phyloP scores from a whole-genome alignment of 805 yeast genomes.

The Nakazawaea pomicola region DNA sequence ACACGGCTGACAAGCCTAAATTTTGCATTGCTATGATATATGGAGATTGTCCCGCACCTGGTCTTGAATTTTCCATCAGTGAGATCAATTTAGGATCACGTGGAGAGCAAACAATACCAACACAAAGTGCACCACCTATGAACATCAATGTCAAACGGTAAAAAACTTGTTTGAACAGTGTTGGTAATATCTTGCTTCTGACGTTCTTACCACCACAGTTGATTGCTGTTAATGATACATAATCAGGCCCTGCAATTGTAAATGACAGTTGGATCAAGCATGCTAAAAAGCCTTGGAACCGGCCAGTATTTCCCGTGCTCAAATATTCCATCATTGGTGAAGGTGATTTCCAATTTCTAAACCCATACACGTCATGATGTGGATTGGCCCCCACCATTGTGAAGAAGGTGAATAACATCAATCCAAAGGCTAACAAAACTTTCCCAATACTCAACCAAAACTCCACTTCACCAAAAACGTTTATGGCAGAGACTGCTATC shows the following conservation, averaged over 20 bases:
- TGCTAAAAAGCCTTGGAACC: constrained; percentile 67
- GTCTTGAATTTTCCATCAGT: constrained; percentile 55
- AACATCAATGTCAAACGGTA: constrained; percentile 63
- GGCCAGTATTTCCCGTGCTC: constrained; percentile 52
- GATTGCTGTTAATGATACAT: constrained; percentile 80
- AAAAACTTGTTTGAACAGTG: constrained; percentile 73
- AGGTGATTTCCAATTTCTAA: constrained; percentile 32
- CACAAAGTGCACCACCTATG: constrained; percentile 69
- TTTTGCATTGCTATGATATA: constrained; percentile 79
- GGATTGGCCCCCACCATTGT: constrained; percentile 55
- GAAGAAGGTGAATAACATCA: constrained; percentile 38
- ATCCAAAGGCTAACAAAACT: constrained; percentile 37
- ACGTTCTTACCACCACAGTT: constrained; percentile 61
- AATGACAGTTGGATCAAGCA: constrained; percentile 70
- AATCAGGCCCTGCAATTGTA: constrained; percentile 84
- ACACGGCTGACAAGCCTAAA: constrained; percentile 49
- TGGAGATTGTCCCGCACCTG: constrained; percentile 79
- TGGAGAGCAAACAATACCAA: constrained; percentile 71
- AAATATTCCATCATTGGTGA: constrained; percentile 35
- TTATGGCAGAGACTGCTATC: constrained; percentile 39
- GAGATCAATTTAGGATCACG: constrained; percentile 56
- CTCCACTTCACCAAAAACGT: constrained; percentile 43
- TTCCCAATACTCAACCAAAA: constrained; percentile 43
- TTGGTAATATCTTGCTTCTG: constrained; percentile 60
- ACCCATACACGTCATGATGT: constrained; percentile 32